These are phyloP conservation scores for Monosporozyma aquatica DNA, from an alignment of 805 yeast genomes.

Conservation along the genomic window DNA sequence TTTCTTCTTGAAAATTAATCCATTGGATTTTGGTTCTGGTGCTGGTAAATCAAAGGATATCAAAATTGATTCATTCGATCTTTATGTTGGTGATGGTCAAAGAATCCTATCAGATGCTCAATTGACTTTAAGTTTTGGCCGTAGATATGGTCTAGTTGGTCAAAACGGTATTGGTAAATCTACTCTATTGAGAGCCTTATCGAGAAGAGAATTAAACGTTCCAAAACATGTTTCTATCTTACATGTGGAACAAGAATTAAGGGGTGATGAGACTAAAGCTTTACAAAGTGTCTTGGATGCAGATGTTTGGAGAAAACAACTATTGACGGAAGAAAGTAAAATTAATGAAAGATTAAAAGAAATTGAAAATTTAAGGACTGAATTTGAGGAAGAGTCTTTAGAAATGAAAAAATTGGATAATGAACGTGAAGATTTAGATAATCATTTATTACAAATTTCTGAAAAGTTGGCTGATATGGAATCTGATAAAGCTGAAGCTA, in stretches of 20 bases:
- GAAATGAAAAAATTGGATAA: slow-evolving; percentile 75
- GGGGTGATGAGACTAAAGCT: slow-evolving; percentile 88
- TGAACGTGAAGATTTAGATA: slow-evolving; percentile 80
- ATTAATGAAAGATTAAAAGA: slow-evolving; percentile 67
- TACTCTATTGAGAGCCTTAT: slow-evolving; percentile 79
- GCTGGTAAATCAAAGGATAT: slow-evolving; percentile 98
- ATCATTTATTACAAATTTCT: slow-evolving; percentile 66
- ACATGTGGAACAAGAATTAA: slow-evolving; percentile 95
- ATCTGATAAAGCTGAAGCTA: slow-evolving; percentile 92
- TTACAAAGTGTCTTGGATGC: slow-evolving; percentile 96
- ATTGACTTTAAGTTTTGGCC: slow-evolving; percentile 80
- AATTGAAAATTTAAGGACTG: slow-evolving; percentile 57
- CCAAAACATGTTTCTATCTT: slow-evolving; percentile 93
- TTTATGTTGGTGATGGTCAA: slow-evolving; percentile 92
- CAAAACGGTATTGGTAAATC: slow-evolving; percentile 99
- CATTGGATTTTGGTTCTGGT: slow-evolving; percentile 77
- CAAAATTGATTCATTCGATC: slow-evolving; percentile 83
- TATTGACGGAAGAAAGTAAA: slow-evolving; percentile 65
- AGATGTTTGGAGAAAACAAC: slow-evolving; percentile 95
- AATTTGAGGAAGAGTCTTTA: slow-evolving; percentile 66
- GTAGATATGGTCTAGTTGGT: slow-evolving; percentile 95
- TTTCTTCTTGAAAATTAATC: slow-evolving; percentile 90
- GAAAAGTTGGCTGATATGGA: slow-evolving; percentile 88
- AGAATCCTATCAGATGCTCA: slow-evolving; percentile 85
- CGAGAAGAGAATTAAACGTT: slow-evolving; percentile 86